These are phyloP conservation scores for cucumber (Cucumis sativus) DNA, from an alignment of 306 rosid genomes.

Conservation along the genomic window Cucumber_9930_V3 NC_026660.2:30436001-30436500, in stretches of 20 bases:
- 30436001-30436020: slow-evolving; percentile 55
- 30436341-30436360: neutral
- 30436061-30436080: neutral
- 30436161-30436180: slow-evolving; percentile 9
- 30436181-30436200: slow-evolving; percentile 80
- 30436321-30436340: neutral
- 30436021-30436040: neutral
- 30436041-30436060: neutral
- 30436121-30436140: neutral
- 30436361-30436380: slow-evolving; percentile 62
- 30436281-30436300: slow-evolving; percentile 35
- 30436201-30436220: slow-evolving; percentile 65
- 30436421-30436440: slow-evolving; percentile 89
- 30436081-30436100: neutral
- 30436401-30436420: slow-evolving; percentile 94
- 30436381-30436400: slow-evolving; percentile 95
- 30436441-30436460: slow-evolving; percentile 75
- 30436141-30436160: neutral
- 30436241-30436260: slow-evolving; percentile 49
- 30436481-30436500: slow-evolving; percentile 93
- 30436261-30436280: slow-evolving; percentile 74
- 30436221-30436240: slow-evolving; percentile 52
- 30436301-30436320: slow-evolving; percentile 7
- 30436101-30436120: neutral
- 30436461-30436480: slow-evolving; percentile 79